phyloP scores from a whole-genome alignment of 495 filamentous ascomycete species.

The Talaromyces borbonicus region DNA sequence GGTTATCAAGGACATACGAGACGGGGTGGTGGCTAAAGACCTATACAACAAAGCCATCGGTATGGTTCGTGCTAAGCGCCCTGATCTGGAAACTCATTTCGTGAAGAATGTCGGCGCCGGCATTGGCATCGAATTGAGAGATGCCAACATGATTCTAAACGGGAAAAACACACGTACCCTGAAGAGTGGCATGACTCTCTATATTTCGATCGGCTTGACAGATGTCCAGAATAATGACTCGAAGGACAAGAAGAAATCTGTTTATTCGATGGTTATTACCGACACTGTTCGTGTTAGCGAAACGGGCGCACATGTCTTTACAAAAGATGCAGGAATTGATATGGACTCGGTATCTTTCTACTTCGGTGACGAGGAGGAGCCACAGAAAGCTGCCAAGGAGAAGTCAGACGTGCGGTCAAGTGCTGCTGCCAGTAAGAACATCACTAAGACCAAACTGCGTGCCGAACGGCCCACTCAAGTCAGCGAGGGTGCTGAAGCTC shows the following conservation, averaged over 20 bases:
- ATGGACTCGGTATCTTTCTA: slow-evolving; percentile 92
- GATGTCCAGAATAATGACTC: slow-evolving; percentile 76
- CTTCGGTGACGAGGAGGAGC: slow-evolving; percentile 84
- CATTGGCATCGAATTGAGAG: slow-evolving; percentile 85
- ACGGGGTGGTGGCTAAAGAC: slow-evolving; percentile 80
- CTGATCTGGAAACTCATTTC: slow-evolving; percentile 89
- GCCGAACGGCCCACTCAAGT: slow-evolving; percentile 77
- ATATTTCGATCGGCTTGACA: slow-evolving; percentile 74
- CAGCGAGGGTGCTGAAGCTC: slow-evolving; percentile 82
- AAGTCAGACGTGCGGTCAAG: slow-evolving; percentile 76
- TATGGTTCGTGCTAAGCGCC: slow-evolving; percentile 75
- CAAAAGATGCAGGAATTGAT: slow-evolving; percentile 80
- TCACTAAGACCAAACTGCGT: slow-evolving; percentile 86
- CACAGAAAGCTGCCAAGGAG: slow-evolving; percentile 50
- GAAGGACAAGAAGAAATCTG: slow-evolving; percentile 76
- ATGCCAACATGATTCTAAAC: slow-evolving; percentile 70
- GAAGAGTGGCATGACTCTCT: slow-evolving; percentile 95
- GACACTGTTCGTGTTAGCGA: slow-evolving; percentile 85
- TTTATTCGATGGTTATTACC: slow-evolving; percentile 79
- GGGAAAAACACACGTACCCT: slow-evolving; percentile 71
- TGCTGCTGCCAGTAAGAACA: slow-evolving; percentile 79
- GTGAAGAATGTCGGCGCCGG: slow-evolving; percentile 80
- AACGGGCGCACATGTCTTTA: slow-evolving; percentile 73
- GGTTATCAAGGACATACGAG: slow-evolving; percentile 80
- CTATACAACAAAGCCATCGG: slow-evolving; percentile 79